Evolutionary conservation across 176 grass and related monocot species (phyloP).

Genomic region (Ensete ventricosum): DNA sequence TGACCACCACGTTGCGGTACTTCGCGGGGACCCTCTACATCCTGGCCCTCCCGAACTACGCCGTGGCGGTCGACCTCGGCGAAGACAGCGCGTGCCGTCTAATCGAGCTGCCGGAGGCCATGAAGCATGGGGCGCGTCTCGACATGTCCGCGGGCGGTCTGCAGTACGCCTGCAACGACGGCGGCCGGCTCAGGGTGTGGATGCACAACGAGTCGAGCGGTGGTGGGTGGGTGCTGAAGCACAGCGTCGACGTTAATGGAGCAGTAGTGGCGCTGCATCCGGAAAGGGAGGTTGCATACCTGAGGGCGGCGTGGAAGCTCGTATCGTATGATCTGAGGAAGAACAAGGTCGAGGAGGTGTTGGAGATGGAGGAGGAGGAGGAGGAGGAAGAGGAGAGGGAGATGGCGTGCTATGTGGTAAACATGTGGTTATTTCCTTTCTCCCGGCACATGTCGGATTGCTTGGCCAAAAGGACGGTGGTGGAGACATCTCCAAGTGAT

Average conservation of each 20-base stretch:
- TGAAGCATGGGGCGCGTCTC: background rate
- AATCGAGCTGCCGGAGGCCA: constrained; percentile 4
- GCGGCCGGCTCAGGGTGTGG: background rate
- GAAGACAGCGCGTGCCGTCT: background rate
- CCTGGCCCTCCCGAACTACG: background rate
- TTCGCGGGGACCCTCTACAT: background rate
- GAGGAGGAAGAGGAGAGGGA: constrained; percentile 23
- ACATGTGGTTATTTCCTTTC: constrained; percentile 70
- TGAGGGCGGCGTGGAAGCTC: constrained; percentile 58
- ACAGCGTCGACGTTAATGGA: constrained; percentile 7
- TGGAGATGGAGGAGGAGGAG: constrained; percentile 32
- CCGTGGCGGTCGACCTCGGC: background rate
- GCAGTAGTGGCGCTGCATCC: constrained; percentile 53
- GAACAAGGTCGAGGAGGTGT: constrained; percentile 37
- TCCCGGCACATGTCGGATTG: constrained; percentile 49
- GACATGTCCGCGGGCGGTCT: background rate
- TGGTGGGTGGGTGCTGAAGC: background rate
- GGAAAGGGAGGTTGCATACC: constrained; percentile 59
- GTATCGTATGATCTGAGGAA: constrained; percentile 42
- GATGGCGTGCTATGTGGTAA: constrained; percentile 56
- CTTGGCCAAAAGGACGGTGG: background rate
- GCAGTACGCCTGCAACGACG: background rate
- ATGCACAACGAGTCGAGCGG: background rate
- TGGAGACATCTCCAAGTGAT: too few relatives aligned
- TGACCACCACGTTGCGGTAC: background rate